phyloP scores from a whole-genome alignment of 2,329 filamentous ascomycete genomes.

The Cladophialophora carrionii region DNA sequence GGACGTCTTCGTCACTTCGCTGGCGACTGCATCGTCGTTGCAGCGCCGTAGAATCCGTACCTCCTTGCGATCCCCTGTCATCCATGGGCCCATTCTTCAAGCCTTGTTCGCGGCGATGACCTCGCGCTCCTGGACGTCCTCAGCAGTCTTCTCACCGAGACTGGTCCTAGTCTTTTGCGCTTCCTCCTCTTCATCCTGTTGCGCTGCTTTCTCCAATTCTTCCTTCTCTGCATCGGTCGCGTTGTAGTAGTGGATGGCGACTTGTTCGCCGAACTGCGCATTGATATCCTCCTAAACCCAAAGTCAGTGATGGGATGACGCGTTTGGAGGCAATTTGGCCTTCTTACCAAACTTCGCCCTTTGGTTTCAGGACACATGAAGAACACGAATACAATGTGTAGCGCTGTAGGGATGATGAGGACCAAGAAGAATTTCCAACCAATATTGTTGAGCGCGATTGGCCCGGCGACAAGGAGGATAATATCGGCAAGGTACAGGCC shows the following conservation, averaged over 20 bases:
- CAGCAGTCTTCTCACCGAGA: constrained; percentile 12
- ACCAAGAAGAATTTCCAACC: constrained; percentile 48
- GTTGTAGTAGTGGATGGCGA: constrained; percentile 40
- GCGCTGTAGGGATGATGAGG: constrained; percentile 42
- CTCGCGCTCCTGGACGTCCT: constrained; percentile 15
- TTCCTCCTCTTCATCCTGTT: constrained; percentile 25
- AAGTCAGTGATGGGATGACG: neutral
- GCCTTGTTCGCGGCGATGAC: neutral
- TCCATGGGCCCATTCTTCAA: neutral
- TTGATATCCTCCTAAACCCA: constrained; percentile 44
- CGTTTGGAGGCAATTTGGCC: neutral
- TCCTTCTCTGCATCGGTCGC: constrained; percentile 41
- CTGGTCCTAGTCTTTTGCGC: neutral
- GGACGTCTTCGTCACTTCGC: no score
- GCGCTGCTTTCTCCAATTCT: constrained; percentile 35
- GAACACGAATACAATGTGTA: constrained; percentile 43
- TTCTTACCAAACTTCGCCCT: constrained; percentile 39
- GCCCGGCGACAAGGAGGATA: constrained; percentile 44
- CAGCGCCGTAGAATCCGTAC: neutral
- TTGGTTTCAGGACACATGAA: constrained; percentile 47
- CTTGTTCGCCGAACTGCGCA: constrained; percentile 44
- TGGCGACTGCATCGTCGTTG: neutral
- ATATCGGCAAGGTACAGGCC: constrained; percentile 45
- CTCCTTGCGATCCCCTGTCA: neutral
- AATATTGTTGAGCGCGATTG: constrained; percentile 43